These are phyloP conservation scores for Acorus gramineus DNA, from an alignment of 106 monocot species.

Conservation along the genomic window DNA sequence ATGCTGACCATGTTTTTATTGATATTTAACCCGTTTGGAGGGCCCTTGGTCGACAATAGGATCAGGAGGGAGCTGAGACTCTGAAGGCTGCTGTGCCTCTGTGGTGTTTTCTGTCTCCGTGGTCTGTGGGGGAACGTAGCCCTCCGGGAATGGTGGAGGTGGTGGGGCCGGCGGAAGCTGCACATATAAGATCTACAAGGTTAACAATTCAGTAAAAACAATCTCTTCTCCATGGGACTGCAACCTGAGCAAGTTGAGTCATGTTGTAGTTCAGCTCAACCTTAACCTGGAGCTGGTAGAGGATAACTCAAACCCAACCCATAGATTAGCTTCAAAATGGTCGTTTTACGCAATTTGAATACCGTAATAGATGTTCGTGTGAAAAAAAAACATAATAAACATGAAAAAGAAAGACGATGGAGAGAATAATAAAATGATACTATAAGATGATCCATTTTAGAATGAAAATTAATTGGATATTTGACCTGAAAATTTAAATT, in stretches of 20 bases:
- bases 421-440: no score
- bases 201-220: background rate
- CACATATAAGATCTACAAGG: background rate
- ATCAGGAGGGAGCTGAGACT: constrained; percentile 49
- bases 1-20: constrained; percentile 8
- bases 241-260: background rate
- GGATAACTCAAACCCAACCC: no score
- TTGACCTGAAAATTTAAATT: no score
- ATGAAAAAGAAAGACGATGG: no score
- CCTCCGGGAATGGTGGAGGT: constrained; percentile 89
- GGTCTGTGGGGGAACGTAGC: constrained; percentile 46
- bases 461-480: no score
- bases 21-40: constrained; percentile 63
- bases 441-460: no score
- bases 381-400: no score
- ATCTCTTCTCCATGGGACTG: background rate
- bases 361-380: no score
- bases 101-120: constrained; percentile 41
- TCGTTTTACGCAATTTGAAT: no score
- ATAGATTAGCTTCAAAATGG: no score
- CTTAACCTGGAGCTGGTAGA: no score
- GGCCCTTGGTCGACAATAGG: constrained; percentile 96
- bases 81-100: constrained; percentile 38
- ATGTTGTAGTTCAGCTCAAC: background rate
- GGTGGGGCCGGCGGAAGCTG: constrained; percentile 79